A percentile compares a stretch with the other conserved stretches of the same genome.
Conservation (phyloP, 441 rosid genomes). For the Aleurites moluccanus region DNA sequence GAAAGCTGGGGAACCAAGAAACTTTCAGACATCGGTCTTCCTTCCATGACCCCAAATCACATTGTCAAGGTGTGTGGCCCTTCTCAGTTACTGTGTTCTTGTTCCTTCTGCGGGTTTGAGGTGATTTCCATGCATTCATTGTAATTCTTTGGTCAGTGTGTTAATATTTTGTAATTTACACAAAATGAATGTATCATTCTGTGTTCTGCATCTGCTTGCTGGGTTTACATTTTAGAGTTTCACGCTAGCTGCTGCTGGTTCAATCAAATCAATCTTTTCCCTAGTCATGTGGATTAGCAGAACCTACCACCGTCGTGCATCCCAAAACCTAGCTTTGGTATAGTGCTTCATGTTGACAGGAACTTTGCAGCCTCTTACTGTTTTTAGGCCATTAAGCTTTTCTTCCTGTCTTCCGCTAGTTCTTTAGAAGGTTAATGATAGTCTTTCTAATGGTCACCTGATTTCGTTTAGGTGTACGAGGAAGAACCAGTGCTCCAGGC, state of each 20-base stretch:
- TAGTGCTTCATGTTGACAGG: neutral
- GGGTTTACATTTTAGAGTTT: constrained; percentile 9
- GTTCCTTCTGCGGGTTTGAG: constrained; percentile 2
- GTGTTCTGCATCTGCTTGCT: neutral
- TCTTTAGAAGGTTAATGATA: constrained; percentile 6
- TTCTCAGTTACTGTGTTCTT: constrained; percentile 8
- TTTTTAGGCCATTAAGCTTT: neutral
- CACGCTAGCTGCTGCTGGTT: neutral
- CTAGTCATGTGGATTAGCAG: neutral
- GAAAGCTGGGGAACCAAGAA: constrained; percentile 91
- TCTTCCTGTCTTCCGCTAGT: neutral
- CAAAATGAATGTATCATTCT: neutral
- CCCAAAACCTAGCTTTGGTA: neutral
- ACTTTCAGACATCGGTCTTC: constrained; percentile 87
- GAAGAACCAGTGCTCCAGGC: constrained; percentile 98
- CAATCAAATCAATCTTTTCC: neutral
- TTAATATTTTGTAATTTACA: neutral
- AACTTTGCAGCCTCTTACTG: neutral
- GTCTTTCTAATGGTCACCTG: constrained; percentile 12
- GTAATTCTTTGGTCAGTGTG: neutral
- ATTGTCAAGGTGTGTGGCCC: constrained; percentile 54
- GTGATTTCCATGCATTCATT: neutral
- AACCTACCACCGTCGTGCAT: neutral
- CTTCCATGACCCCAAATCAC: constrained; percentile 46
- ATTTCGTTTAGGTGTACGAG: constrained; percentile 61